phyloP scores from a whole-genome alignment of 441 rosid species.

The Flueggea neowawraea region DNA sequence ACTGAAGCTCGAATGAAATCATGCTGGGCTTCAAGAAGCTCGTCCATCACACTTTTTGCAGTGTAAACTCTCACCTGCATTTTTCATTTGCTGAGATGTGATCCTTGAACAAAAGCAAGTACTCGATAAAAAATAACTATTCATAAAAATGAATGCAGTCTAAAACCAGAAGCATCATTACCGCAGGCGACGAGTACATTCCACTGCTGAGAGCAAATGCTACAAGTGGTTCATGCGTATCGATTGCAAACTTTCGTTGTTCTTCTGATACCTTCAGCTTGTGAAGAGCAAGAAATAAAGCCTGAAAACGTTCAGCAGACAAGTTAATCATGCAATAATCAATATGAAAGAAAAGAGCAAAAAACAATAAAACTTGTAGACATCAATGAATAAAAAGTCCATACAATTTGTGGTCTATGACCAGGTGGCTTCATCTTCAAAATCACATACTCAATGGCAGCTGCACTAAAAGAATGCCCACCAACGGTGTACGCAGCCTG shows the following conservation, averaged over 20 bases:
- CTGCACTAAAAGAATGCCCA: constrained; percentile 83
- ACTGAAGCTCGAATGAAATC: constrained; percentile 76
- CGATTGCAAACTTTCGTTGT: constrained; percentile 55
- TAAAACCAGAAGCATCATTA: constrained; percentile 20
- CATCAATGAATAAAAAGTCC: constrained; percentile 10
- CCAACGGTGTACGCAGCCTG: constrained; percentile 96
- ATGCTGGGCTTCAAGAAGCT: constrained; percentile 80
- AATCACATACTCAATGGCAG: constrained; percentile 63
- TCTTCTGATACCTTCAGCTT: constrained; percentile 76
- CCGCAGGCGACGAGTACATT: constrained; percentile 90
- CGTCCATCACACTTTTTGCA: constrained; percentile 59
- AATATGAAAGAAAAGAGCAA: not conserved
- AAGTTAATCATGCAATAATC: constrained; percentile 5
- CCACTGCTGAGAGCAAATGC: constrained; percentile 88
- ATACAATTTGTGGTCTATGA: constrained; percentile 84
- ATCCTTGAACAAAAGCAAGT: not conserved
- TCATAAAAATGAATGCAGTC: not conserved
- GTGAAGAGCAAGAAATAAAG: constrained; percentile 85
- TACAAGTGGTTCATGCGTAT: constrained; percentile 55
- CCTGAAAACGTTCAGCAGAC: constrained; percentile 35
- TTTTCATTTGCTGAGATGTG: constrained; percentile 7
- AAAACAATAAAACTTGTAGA: not conserved
- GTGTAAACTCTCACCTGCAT: constrained; percentile 77
- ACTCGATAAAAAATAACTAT: not conserved
- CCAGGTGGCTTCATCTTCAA: constrained; percentile 86